phyloP scores from a whole-genome alignment of 1,284 basidiomycete genomes.

The Microbotryomycetes sp. region DNA sequence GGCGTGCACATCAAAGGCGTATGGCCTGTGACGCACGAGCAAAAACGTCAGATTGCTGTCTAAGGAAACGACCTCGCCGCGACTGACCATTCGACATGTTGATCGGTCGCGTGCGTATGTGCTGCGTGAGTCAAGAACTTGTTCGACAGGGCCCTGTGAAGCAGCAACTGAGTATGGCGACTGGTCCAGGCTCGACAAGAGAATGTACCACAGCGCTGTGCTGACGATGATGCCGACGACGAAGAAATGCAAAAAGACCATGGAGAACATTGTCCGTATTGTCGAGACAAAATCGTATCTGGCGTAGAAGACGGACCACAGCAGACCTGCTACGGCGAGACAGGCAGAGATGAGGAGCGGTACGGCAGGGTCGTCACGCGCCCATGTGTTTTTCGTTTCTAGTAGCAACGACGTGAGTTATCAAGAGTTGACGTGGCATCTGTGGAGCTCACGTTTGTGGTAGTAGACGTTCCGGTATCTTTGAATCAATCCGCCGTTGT shows the following conservation, averaged over 20 bases:
- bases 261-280: constrained; percentile 56
- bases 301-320: constrained; percentile 78
- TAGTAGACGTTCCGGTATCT: constrained; percentile 80
- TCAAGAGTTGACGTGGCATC: background rate
- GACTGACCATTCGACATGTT: constrained; percentile 38
- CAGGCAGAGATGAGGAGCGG: constrained; percentile 72
- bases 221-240: constrained; percentile 64
- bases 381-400: constrained; percentile 99
- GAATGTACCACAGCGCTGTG: constrained; percentile 64
- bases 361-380: constrained; percentile 89
- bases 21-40: constrained; percentile 50
- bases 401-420: constrained; percentile 30
- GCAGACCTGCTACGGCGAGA: constrained; percentile 61
- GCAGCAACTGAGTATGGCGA: background rate
- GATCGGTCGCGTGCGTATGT: constrained; percentile 39
- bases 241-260: constrained; percentile 82
- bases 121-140: constrained; percentile 37
- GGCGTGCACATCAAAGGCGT: constrained; percentile 89
- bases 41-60: background rate
- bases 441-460: constrained; percentile 62
- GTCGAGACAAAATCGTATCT: constrained; percentile 54
- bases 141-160: constrained; percentile 34
- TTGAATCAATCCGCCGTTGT: background rate
- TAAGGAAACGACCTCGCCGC: too few species aligned
- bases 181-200: background rate